phyloP scores from a whole-genome alignment of 2,329 filamentous ascomycete genomes.

The Fusarium tanahbumbuense region DNA sequence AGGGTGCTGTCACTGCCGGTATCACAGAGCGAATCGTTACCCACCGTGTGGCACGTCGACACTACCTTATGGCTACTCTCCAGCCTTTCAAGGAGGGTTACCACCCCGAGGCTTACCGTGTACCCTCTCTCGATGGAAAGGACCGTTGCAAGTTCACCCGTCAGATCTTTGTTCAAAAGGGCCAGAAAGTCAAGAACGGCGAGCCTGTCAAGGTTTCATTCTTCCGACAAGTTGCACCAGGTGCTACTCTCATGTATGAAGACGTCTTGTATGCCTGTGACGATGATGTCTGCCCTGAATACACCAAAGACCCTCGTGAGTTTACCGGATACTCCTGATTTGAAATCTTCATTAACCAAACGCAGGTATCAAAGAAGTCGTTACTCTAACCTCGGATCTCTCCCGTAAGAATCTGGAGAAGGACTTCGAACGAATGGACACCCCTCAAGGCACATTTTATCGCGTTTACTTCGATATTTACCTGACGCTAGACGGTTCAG shows the following conservation, averaged over 20 bases:
- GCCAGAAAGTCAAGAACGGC: conserved; percentile 98
- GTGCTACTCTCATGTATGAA: conserved; percentile 98
- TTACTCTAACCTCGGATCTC: conserved; percentile 95
- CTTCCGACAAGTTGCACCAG: conserved; percentile 96
- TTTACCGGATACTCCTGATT: conserved; percentile 47
- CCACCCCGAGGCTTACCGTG: conserved; percentile 97
- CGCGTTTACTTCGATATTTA: conserved; percentile 84
- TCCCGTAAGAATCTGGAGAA: conserved; percentile 99
- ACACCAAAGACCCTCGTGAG: conserved; percentile 99
- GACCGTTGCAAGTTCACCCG: conserved; percentile 98
- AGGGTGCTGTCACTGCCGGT: conserved; percentile 96
- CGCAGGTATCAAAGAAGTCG: conserved; percentile 96
- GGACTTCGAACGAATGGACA: conserved; percentile 99
- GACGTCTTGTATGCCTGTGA: conserved; percentile 98
- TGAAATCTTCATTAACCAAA: conserved; percentile 44
- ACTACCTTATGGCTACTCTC: conserved; percentile 98
- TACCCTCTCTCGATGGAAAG: conserved; percentile 95
- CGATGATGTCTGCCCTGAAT: conserved; percentile 97
- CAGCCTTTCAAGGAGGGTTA: conserved; percentile 99
- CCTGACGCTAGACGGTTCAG: conserved; percentile 93
- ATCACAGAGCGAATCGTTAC: conserved; percentile 98
- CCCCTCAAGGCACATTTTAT: conserved; percentile 96
- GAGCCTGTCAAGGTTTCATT: conserved; percentile 99
- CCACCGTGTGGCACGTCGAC: conserved; percentile 93
- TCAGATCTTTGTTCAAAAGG: conserved; percentile 98